Evolutionary conservation across 805 yeast genomes (phyloP), one percentile per base, ranked within the genome.

Genomic region (Sungouiella blattae): DNA sequence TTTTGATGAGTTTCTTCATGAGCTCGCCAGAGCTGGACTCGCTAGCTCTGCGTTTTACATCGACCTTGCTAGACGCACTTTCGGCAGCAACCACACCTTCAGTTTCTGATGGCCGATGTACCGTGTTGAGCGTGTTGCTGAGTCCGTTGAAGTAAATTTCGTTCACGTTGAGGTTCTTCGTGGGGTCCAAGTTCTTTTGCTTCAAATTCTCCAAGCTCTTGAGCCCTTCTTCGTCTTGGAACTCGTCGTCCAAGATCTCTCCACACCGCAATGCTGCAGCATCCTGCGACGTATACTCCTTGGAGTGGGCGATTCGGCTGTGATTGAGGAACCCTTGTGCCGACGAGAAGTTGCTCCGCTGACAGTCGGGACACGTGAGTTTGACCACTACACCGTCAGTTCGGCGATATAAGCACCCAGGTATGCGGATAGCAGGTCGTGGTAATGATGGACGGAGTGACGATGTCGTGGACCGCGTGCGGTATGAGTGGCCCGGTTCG

Each of bases 291-390:
- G 80, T 72, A 43, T 74, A 83, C 38, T 80, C 86, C 36, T 73
- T 75, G n/a, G 75, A 63, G 54, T 85, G 94, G 6, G 88, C 83
- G 17, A 82, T 71, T 39, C 93, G 67, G 35, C 83, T 75, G 55
- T 85, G 94, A 54, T 83, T 85, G 24, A 83, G 69, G 46, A 85
- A 83, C 11, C 93, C 93, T 52, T 85, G 93, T 0, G 88, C 86
- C 11, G 84, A 76, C 6, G 86, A 79, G 51, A 85, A 85, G 42
- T 83, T 84, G 27, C 78, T 70, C 34, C 89, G 57, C 8, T 67
- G 71, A 57, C 95, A 85, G 33, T 70, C 73, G 1, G 79, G 75
- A 54, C 95, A 85, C 6, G 77, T 78, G 24, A 85, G 66, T 32
- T 78, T 68, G 2, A 85, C 87, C 14, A 82, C 59, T 1, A 81